These are phyloP conservation scores for Vitis rotundifolia DNA, from an alignment of 164 flowering plant genomes.

Conservation along the genomic window DNA sequence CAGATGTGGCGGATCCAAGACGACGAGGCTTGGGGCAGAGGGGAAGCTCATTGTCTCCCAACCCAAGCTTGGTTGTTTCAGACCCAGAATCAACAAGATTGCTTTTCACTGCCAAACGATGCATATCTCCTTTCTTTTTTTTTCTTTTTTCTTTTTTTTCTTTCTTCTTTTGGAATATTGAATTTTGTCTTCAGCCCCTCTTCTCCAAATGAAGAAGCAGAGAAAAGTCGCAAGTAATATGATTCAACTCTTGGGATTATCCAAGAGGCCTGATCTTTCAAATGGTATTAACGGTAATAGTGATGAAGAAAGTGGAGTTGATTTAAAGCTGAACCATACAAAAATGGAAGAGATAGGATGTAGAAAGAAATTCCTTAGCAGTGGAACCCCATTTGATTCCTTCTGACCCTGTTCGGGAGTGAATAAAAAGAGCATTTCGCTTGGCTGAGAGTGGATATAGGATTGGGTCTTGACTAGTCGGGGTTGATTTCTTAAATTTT, in stretches of 20 bases:
- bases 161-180: too few species aligned
- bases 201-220: neutral
- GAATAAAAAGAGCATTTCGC: slow-evolving; percentile 14
- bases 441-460: slow-evolving; percentile 47
- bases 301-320: neutral
- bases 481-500: slow-evolving; percentile 21
- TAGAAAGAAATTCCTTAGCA: slow-evolving; percentile 3
- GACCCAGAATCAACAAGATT: slow-evolving; percentile 27
- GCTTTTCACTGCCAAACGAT: slow-evolving; percentile 32
- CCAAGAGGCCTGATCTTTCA: slow-evolving; percentile 2
- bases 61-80: slow-evolving; percentile 16
- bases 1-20: slow-evolving; percentile 36
- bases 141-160: too few species aligned
- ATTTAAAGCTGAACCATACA: slow-evolving; percentile 9
- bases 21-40: slow-evolving; percentile 67
- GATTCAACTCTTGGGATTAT: slow-evolving; percentile 9
- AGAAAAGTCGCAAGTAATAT: slow-evolving; percentile 11
- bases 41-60: slow-evolving; percentile 25
- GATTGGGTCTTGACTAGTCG: slow-evolving; percentile 18
- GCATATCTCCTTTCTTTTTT: slow-evolving; percentile 19
- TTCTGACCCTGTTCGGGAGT: slow-evolving; percentile 8
- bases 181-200: neutral
- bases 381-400: slow-evolving; percentile 14
- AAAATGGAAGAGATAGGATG: slow-evolving; percentile 9
- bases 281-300: neutral